Base-by-base conservation (phyloP, 1,284 basidiomycete genomes). In the Violaceomyces palustris region DNA sequence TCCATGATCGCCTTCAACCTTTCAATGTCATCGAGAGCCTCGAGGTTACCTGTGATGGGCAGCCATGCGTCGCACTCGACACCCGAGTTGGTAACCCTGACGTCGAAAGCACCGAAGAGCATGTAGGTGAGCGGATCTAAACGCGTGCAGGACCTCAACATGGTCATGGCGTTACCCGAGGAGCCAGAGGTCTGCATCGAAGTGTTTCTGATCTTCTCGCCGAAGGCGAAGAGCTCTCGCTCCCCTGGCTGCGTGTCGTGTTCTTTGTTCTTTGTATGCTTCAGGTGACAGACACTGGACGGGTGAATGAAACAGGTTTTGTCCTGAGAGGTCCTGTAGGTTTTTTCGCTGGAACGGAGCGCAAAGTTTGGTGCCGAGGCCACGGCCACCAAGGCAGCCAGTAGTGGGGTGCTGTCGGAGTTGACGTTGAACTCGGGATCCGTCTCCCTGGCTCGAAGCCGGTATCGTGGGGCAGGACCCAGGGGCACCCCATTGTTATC, bases 341-440 rank as follows among this genome's bases (percentile, higher is more conserved):
- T 79, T 70, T 80, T 84, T 38, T 86, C 84, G 6, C 82, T 81
- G n/a, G 81, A 82, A 27, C 86, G 79, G 42, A 96, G 82, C 2
- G 88, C 91, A 75, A 91, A 94, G 74, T 94, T 93, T n/a, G 92
- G 92, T 59, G 91, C 88, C 0, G 82, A 82, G 0, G 88, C 88
- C 41, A 89, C 82, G 3, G 90, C 83, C 60, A 96, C 86, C 41
- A 97, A 78, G 2, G 86, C 88, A 10, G 87, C 83, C 15, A 94
- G 77, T n/a, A 96, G 74, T 12, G 92, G 86, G 6, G 84, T 74
- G 30, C 83, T 87, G 41, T 86, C 78, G 25, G 81, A 81, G 68
- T 96, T 88, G 33, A 42, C 35, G 43, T 71, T 71, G 40, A 71
- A 59, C 35, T 69, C 54, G 75, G 77, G 67, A 87, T 88, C 34